Percentiles rank a stretch among this genome's conserved stretches.
Conservation (phyloP, 768 basidiomycete genomes). For the Collybiopsis confluens region DNA sequence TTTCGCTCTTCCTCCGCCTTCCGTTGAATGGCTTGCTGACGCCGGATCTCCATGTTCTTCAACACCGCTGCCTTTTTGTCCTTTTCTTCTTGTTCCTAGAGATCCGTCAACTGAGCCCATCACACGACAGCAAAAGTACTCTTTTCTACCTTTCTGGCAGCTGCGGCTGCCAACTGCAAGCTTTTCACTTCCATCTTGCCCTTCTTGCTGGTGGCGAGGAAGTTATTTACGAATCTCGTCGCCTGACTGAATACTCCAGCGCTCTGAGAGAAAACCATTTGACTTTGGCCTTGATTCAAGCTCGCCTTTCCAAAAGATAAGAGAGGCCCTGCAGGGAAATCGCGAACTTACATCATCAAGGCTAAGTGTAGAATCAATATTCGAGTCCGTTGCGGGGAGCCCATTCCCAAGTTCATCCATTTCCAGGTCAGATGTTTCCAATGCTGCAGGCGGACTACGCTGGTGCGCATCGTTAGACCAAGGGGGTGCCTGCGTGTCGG, state of each 20-base stretch:
- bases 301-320: slow-evolving; percentile 18
- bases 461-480: slow-evolving; percentile 12
- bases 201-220: slow-evolving; percentile 69
- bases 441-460: slow-evolving; percentile 14
- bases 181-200: slow-evolving; percentile 76
- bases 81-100: slow-evolving; percentile 83
- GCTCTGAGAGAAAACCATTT: slow-evolving; percentile 44
- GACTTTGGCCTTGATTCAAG: slow-evolving; percentile 42
- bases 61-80: slow-evolving; percentile 73
- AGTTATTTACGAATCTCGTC: slow-evolving; percentile 60
- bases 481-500: slow-evolving; percentile 3
- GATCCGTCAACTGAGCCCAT: slow-evolving; percentile 2
- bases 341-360: slow-evolving; percentile 38
- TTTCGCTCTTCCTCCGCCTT: slow-evolving; percentile 78
- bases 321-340: slow-evolving; percentile 4
- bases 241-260: slow-evolving; percentile 68
- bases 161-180: slow-evolving; percentile 74
- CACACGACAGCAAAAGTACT: neutral
- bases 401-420: slow-evolving; percentile 30
- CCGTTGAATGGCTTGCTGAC: slow-evolving; percentile 64
- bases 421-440: slow-evolving; percentile 33
- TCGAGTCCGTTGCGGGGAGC: slow-evolving; percentile 37
- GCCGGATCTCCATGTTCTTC: slow-evolving; percentile 79
- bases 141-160: slow-evolving; percentile 74
- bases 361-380: slow-evolving; percentile 33